phyloP scores from a whole-genome alignment of 1,284 basidiomycete genomes.

The Volvariella volvacea region DNA sequence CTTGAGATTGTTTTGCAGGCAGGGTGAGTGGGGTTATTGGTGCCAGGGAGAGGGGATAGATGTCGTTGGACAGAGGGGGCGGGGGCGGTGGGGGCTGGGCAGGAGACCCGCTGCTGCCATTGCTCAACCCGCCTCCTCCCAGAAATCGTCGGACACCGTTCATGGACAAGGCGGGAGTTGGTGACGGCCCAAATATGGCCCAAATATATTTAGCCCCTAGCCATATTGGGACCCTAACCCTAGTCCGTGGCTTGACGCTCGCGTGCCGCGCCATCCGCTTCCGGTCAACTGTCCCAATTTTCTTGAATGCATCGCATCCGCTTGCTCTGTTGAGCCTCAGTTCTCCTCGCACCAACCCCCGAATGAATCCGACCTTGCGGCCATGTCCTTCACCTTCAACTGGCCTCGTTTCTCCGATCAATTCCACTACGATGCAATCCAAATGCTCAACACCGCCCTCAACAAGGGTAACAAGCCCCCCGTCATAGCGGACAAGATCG shows the following conservation, averaged over 20 bases:
- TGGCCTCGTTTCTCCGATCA: slow-evolving; percentile 97
- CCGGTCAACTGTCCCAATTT: too few species aligned
- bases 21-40: slow-evolving; percentile 20
- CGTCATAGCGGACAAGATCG: slow-evolving; percentile 95
- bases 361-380: too few species aligned
- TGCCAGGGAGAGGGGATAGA: too few species aligned
- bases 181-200: too few species aligned
- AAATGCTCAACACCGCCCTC: slow-evolving; percentile 90
- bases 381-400: slow-evolving; percentile 96
- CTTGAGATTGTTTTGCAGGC: slow-evolving; percentile 12
- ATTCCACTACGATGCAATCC: slow-evolving; percentile 90
- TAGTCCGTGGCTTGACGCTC: slow-evolving; percentile 10
- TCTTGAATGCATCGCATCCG: too few species aligned
- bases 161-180: slow-evolving; percentile 30
- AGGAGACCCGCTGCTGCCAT: slow-evolving; percentile 40
- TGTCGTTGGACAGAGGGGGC: too few species aligned
- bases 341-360: too few species aligned
- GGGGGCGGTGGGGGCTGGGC: slow-evolving; percentile 21
- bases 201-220: too few species aligned
- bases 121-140: slow-evolving; percentile 11
- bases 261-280: too few species aligned
- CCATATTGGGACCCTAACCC: slow-evolving; percentile 23
- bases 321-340: too few species aligned
- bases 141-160: slow-evolving; percentile 70
- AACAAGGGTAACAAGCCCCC: slow-evolving; percentile 98